Base-by-base conservation (phyloP, 768 basidiomycete genomes). In the Boletus pseudo-olivaceus region DNA sequence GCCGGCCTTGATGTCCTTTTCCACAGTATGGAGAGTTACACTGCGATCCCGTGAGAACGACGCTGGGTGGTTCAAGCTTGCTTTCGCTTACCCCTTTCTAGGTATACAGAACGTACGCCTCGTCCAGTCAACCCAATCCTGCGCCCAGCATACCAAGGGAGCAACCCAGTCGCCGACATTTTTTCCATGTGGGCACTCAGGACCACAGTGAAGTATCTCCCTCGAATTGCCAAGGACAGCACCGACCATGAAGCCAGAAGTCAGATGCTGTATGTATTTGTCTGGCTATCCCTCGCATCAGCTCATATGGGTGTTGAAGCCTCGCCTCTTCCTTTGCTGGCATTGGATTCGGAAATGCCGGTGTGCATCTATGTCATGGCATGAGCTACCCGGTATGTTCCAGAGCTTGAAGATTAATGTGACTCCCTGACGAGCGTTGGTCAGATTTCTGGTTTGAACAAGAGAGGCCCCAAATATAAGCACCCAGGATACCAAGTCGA, bases 1-100 rank as follows among this genome's bases (percentile, higher is more conserved):
- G 81, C 93, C n/a, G 96, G 96, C 4, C 78, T 98, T 43, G 96
- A 98, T 67, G 94, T 97, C 2, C 75, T 98, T 33, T 98, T 98
- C 81, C 96, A 98, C 62, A 91, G 94, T 49, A 76, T 98, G 72
- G 95, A 98, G 71, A 93, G 88, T 55, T 96, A 89, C 68, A 96
- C 93, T 8, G 90, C 93, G 6, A 94, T 97, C 59, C 93, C 92
- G 84, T 96, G 66, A 68, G 82, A 73, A 29, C 15, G 37, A 49
- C 7, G 8, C 10, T 35, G 37, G 47, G 40, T 43, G n/a, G 39
- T 44, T 33, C 19, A 19, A 34, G 1, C 38, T 35, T 43, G 8
- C 41, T 40, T 53, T 60, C 58, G 49, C 41, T 55, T 35, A 57
- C 39, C 45, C 23, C 23, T 39, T 37, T 43, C 8, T 53, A 91